Evolutionary conservation across 371 early-diverging fungal species (phyloP), one percentile per base, ranked within the genome.

Genomic region (Funneliformis caledonium): DNA sequence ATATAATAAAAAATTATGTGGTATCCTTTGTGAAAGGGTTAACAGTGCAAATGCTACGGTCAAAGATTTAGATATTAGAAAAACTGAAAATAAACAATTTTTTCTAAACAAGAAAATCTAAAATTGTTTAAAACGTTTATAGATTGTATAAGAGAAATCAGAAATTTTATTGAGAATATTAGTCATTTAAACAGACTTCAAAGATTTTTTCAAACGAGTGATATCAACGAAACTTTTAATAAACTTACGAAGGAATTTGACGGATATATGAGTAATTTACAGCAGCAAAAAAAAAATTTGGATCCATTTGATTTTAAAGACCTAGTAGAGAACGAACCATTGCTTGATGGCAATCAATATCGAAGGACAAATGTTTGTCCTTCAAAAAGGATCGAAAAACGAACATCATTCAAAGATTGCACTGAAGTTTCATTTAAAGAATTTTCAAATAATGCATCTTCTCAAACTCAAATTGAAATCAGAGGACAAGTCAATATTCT

Each of bases 1-100:
- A 65, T 69, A 78, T 78, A 68, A 78, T 68, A 78, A 68, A 69
- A 6, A 22, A 16, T 47, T 78, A 64, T 78, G 78, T 56, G 14
- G 50, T 68, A 31, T 5, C 1, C 33, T 78, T 16, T 31, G 6
- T 47, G 33, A n/a, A n/a, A n/a, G n/a, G n/a, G n/a, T n/a, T n/a
- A 76, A 76, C 43, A 7, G 14, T 3, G 76, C 76, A 11, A 43
- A 42, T 4, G 52, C 52, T 4, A 45, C 37, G 9, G 43, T 61
- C 19, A 37, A 43, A 43, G 76, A 76, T 62, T 16, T 76, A 22
- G 11, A 60, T 9, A 76, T 60, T 61, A 48, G 62, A 61, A 56
- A 60, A 62, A 26, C n/a, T 10, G 76, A 76, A 61, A 33, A 61
- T 43, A n/a, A n/a, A n/a, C n/a, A n/a, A n/a, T 43, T 61, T 76